phyloP scores from a whole-genome alignment of 2,329 filamentous ascomycete genomes.

The Neocatenulostroma microsporum region DNA sequence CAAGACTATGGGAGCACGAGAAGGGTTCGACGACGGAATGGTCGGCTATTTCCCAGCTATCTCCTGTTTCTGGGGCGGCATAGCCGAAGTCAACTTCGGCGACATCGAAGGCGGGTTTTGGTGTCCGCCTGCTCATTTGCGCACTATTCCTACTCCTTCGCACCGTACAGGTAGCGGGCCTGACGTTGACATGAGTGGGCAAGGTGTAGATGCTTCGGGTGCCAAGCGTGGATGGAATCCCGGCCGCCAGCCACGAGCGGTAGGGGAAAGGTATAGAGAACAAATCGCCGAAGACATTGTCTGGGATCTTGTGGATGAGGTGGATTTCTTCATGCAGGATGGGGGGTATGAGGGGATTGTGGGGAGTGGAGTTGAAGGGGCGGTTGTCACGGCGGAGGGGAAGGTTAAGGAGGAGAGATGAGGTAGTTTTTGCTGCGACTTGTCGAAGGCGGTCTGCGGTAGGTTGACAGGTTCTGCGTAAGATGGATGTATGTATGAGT shows the following conservation, averaged over 20 bases:
- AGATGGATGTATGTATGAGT: too few species aligned
- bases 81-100: conserved; percentile 89
- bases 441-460: too few species aligned
- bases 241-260: conserved; percentile 44
- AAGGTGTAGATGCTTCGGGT: conserved; percentile 13
- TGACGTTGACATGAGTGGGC: conserved; percentile 29
- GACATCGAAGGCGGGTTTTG: conserved; percentile 77
- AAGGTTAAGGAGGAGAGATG: too few species aligned
- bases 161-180: background rate
- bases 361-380: conserved; percentile 11
- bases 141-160: too few species aligned
- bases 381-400: too few species aligned
- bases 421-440: too few species aligned
- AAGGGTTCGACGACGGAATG: conserved; percentile 88
- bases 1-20: conserved; percentile 64
- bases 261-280: conserved; percentile 77
- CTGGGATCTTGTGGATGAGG: conserved; percentile 89
- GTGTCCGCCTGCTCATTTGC: conserved; percentile 64
- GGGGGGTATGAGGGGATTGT: conserved; percentile 34
- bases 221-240: conserved; percentile 24
- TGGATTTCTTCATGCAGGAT: conserved; percentile 78
- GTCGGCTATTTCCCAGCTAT: conserved; percentile 93
- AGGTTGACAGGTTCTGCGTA: too few species aligned
- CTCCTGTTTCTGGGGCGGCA: conserved; percentile 83
- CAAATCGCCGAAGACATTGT: conserved; percentile 92